Percentiles rank a stretch among this genome's conserved stretches.
phyloP scores from a whole-genome alignment of 2,329 filamentous ascomycete genomes.

The Cladophialophora carrionii region DNA sequence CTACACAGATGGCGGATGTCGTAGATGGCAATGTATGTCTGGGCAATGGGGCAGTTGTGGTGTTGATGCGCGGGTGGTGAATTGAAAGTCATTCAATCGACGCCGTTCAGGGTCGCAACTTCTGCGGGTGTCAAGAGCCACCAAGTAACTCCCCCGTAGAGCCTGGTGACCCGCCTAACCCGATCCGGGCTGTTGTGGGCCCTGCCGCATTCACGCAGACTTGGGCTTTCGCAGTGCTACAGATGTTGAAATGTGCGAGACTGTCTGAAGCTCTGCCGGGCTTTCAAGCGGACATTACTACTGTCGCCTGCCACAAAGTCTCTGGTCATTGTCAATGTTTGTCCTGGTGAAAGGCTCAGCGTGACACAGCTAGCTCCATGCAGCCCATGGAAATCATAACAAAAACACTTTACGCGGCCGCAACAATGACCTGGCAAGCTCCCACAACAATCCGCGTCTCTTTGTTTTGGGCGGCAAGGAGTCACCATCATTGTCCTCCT shows the following conservation, averaged over 20 bases:
- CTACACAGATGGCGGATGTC: conserved; percentile 9
- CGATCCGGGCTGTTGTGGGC: not conserved
- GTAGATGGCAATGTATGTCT: conserved; percentile 16
- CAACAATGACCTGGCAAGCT: conserved; percentile 15
- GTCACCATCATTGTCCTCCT: conserved; percentile 6
- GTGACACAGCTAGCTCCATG: conserved; percentile 8
- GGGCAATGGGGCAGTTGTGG: conserved; percentile 1
- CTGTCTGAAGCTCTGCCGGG: not conserved
- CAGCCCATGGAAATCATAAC: conserved; percentile 21
- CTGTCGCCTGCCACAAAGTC: not conserved
- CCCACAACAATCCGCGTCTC: conserved; percentile 16
- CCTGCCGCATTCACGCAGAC: not conserved
- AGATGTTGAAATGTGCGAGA: not conserved
- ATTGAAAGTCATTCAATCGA: conserved; percentile 2
- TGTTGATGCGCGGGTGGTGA: conserved; percentile 16
- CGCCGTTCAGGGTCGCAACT: not conserved
- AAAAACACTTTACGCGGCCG: conserved; percentile 36
- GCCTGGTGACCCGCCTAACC: not conserved
- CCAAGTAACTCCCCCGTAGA: too few species aligned
- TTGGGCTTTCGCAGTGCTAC: not conserved
- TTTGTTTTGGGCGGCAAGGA: conserved; percentile 22
- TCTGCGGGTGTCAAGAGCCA: not conserved
- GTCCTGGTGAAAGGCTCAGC: not conserved
- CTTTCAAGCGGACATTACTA: not conserved
- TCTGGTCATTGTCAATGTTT: not conserved